These are phyloP conservation scores for Fusarium udum DNA, from an alignment of 2,329 filamentous ascomycete genomes.

Conservation along the genomic window DNA sequence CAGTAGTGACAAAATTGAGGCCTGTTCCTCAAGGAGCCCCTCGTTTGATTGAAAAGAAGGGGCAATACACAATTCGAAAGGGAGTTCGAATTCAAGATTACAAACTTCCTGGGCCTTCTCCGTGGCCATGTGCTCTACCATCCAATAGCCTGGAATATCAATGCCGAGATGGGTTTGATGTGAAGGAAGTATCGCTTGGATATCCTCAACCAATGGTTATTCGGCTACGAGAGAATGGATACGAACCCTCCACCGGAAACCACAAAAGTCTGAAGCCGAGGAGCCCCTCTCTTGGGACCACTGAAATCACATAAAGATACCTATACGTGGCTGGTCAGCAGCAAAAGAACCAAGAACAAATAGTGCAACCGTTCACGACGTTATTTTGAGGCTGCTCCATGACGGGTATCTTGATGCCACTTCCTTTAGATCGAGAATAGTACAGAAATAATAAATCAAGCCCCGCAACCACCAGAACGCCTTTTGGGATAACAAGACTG, in stretches of 20 bases:
- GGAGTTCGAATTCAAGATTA: conserved; percentile 46
- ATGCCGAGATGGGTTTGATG: conserved; percentile 47
- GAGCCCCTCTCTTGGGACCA: conserved; percentile 20
- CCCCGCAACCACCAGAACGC: conserved; percentile 46
- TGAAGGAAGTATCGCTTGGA: conserved; percentile 27
- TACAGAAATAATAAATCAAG: conserved; percentile 39
- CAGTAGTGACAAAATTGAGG: conserved; percentile 27
- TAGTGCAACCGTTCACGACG: background rate
- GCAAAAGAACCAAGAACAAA: background rate
- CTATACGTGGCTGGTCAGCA: background rate
- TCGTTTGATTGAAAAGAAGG: conserved; percentile 39
- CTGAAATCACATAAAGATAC: background rate
- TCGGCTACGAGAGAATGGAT: background rate
- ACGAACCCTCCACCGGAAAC: background rate
- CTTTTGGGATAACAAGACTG: conserved; percentile 39
- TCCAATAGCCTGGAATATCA: conserved; percentile 36
- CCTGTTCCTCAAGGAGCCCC: conserved; percentile 42
- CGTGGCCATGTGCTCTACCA: background rate
- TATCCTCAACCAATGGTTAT: conserved; percentile 23
- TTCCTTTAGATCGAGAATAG: conserved; percentile 31
- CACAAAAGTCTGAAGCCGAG: background rate
- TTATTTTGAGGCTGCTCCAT: conserved; percentile 22
- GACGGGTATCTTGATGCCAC: conserved; percentile 48
- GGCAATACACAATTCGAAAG: conserved; percentile 42
- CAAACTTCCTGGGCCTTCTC: conserved; percentile 27